Evolutionary conservation across 2,329 filamentous ascomycete genomes (phyloP), one percentile per base, ranked within the genome.

Genomic region (Corniculantispora saksenae): DNA sequence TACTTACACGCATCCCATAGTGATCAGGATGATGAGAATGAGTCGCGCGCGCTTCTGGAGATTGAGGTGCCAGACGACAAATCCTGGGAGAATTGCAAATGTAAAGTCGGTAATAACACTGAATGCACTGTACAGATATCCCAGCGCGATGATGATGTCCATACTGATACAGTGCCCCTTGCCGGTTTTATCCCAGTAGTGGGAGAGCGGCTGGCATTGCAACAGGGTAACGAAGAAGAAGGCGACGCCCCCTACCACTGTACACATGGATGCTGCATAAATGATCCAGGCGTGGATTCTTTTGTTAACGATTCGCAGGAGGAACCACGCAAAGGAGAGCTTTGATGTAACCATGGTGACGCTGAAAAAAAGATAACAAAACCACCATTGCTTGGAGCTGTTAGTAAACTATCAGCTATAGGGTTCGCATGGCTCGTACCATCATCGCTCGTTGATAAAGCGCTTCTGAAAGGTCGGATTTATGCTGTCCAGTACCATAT

Each of bases 51-150:
- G 79, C 9, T 67, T 69, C 54, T 81, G 81, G 81, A 89, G 86
- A 63, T 87, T 81, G 32, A 88, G 72, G 29, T 81, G 79, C 76
- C 79, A 83, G 1, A 89, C 79, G 3, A 89, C 76, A 66, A 83
- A 82, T 10, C 84, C 79, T 0, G 84, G 84, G 3, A 87, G 71
- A 13, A 86, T 71, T 6, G 83, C 83, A 61, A 85, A 79, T 0
- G 80, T 81, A 59, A 85, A 80, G 70, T 87, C 84, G 50, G 79
- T 82, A 32, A 82, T 71, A 43, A 83, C 81, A 47, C 80, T 83
- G 27, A 80, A 76, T 2, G 76, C 79, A 67, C 83, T 84, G 72
- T 86, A 85, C 2, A 83, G 72, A 64, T 85, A 84, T 7, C 81
- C 83, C 38, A 87, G 78, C 25, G 75, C 79, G 61, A 84, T 82